Percentiles rank a stretch among this genome's conserved stretches.
These are phyloP conservation scores for Heliamphora exappendiculata DNA, from an alignment of 148 eudicot species.

Conservation along the genomic window DNA sequence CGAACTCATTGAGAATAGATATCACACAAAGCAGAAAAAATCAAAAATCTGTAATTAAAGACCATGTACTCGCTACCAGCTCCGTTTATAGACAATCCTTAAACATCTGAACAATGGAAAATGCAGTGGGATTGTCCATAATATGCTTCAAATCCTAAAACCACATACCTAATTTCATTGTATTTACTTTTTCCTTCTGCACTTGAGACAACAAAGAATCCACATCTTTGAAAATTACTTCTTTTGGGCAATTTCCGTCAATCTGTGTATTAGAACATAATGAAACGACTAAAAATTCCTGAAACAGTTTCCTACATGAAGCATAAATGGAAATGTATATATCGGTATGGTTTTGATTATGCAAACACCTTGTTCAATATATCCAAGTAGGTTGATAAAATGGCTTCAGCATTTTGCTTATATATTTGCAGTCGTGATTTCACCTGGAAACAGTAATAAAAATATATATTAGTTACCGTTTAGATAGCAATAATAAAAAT, in stretches of 20 bases:
- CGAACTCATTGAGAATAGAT: neutral
- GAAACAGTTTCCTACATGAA: neutral
- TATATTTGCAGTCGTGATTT: conserved; percentile 75
- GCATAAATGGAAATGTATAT: neutral
- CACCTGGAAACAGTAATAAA: conserved; percentile 39
- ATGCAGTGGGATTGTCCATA: neutral
- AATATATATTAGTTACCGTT: neutral
- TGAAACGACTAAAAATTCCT: conserved; percentile 15
- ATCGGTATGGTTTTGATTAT: neutral
- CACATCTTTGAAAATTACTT: conserved; percentile 59
- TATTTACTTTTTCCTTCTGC: conserved; percentile 40
- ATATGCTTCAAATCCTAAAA: neutral
- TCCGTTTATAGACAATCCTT: neutral
- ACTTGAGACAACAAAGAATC: conserved; percentile 40
- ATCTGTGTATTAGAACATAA: conserved; percentile 34
- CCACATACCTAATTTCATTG: conserved; percentile 36
- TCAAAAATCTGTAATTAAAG: neutral
- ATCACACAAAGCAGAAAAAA: conserved; percentile 5
- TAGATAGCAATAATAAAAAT: no score
- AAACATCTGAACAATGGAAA: neutral
- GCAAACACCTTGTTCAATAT: conserved; percentile 57
- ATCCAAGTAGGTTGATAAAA: conserved; percentile 47
- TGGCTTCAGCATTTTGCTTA: conserved; percentile 72
- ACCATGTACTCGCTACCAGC: neutral
- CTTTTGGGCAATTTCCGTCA: conserved; percentile 88